phyloP scores from a whole-genome alignment of 2,329 filamentous ascomycete genomes.

The Anisogramma anomala region DNA sequence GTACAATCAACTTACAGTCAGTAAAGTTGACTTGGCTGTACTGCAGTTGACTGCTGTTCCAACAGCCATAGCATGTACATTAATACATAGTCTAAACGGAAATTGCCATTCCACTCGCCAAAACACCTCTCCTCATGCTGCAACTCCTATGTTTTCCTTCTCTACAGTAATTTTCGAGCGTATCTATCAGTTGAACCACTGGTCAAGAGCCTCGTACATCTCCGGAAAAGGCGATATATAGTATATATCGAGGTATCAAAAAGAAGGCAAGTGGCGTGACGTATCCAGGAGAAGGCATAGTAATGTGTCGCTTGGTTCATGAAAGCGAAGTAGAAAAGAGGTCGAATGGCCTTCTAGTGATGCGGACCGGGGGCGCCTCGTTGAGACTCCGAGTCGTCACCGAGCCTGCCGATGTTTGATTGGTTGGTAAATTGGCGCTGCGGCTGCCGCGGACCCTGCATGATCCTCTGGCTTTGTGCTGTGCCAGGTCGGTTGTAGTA shows the following conservation, averaged over 20 bases:
- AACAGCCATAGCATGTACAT: too few species aligned
- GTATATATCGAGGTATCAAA: slow-evolving; percentile 13
- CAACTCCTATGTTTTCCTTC: too few species aligned
- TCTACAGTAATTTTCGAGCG: too few species aligned
- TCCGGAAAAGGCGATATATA: slow-evolving; percentile 6
- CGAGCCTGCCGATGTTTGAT: not conserved
- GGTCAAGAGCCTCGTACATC: slow-evolving; percentile 3
- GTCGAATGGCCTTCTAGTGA: not conserved
- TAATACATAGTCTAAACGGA: too few species aligned
- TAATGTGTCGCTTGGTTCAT: not conserved
- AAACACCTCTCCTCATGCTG: too few species aligned
- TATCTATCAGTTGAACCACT: too few species aligned
- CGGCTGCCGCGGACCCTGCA: slow-evolving; percentile 3
- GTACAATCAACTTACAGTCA: too few species aligned
- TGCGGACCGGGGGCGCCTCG: slow-evolving; percentile 11
- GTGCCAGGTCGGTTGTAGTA: slow-evolving; percentile 12
- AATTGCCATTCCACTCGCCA: too few species aligned
- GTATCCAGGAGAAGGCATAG: slow-evolving; percentile 3
- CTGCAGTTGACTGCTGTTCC: too few species aligned
- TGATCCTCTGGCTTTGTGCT: slow-evolving; percentile 12
- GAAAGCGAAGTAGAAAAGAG: not conserved
- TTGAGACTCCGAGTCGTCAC: slow-evolving; percentile 6
- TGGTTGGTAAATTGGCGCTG: slow-evolving; percentile 1
- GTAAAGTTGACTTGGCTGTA: too few species aligned
- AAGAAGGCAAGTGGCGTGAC: not conserved